A percentile compares a stretch with the other conserved stretches of the same genome.
These are phyloP conservation scores for Tricholoma saponaceum DNA, from an alignment of 768 basidiomycete genomes.

Conservation along the genomic window DNA sequence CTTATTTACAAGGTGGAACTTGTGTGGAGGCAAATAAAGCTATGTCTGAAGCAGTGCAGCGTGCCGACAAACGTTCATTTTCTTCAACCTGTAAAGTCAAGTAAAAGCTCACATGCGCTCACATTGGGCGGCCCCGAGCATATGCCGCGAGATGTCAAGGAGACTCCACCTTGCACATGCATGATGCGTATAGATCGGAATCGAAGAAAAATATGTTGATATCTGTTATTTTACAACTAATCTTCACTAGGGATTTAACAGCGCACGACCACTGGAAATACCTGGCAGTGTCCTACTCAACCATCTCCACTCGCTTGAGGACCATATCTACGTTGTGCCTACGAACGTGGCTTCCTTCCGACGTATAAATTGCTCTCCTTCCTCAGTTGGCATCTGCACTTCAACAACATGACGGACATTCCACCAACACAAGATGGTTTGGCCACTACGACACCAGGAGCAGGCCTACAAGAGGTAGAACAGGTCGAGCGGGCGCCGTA, in stretches of 20 bases:
- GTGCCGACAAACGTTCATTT: background rate
- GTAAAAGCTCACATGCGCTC: background rate
- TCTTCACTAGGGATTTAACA: too few species aligned
- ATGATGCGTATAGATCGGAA: background rate
- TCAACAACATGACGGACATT: conserved; percentile 6
- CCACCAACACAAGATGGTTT: background rate
- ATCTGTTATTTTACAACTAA: background rate
- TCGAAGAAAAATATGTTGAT: background rate
- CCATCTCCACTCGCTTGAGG: background rate
- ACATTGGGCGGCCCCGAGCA: too few species aligned
- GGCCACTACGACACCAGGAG: background rate
- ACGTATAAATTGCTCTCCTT: background rate
- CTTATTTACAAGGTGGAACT: too few species aligned
- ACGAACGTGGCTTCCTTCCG: background rate
- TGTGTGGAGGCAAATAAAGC: too few species aligned
- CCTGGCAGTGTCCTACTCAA: background rate
- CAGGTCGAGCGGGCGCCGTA: conserved; percentile 21
- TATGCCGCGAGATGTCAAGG: too few species aligned
- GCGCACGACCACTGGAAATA: conserved; percentile 14
- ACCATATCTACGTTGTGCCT: background rate
- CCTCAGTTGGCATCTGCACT: background rate
- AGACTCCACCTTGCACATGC: too few species aligned
- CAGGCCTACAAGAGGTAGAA: conserved; percentile 24
- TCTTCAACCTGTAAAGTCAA: too few species aligned
- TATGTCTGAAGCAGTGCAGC: too few species aligned